Base-by-base conservation (phyloP, 768 basidiomycete species). In the Coprinopsis sp. region DNA sequence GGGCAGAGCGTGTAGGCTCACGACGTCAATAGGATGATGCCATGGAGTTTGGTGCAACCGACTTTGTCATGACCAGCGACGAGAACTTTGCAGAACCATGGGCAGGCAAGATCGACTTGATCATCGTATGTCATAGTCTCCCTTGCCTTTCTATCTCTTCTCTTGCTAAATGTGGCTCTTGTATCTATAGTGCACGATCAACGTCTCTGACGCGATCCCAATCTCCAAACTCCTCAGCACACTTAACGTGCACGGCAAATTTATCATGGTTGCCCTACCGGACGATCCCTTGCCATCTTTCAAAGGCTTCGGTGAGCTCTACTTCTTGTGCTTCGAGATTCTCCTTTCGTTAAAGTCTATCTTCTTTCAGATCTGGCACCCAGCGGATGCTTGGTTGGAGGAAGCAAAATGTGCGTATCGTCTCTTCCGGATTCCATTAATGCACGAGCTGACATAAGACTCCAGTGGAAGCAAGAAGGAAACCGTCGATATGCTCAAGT, bases 401-500 rank as follows among this genome's bases (percentile, higher is more conserved):
- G 64, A 44, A 67, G 65, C 40, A 37, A 56, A 6, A 48, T 64
- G 66, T 69, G 45, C 8, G 54, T 21, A 4, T 52, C 19, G 21
- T 21, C 31, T 16, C 12, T 47, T 21, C 6, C 18, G 28, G 16
- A 7, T 46, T 11, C 18, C 21, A 3, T 6, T 14, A 3, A 18
- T 48, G 1, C 54, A 50, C 23, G 19, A 51, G 13, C 5, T 60
- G 10, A 49, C 63, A 21, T 62, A 60, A 21, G 31, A 65, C 55
- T 36, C n/a, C n/a, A 74, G 82, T 37, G 83, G 81, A 30, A 75
- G 67, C 60, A 81, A 79, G 65, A 66, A 71, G 44, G 81, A 83
- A 55, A 72, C 68, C 16, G 44, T 70, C 14, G 70, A 73, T 46
- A 85, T 84, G 82, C 69, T 83, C 29, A 60, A 77, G 42, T 70